Conservation (phyloP, 1,284 basidiomycete species). For the Pseudozyma tsukubaensis region DNA sequence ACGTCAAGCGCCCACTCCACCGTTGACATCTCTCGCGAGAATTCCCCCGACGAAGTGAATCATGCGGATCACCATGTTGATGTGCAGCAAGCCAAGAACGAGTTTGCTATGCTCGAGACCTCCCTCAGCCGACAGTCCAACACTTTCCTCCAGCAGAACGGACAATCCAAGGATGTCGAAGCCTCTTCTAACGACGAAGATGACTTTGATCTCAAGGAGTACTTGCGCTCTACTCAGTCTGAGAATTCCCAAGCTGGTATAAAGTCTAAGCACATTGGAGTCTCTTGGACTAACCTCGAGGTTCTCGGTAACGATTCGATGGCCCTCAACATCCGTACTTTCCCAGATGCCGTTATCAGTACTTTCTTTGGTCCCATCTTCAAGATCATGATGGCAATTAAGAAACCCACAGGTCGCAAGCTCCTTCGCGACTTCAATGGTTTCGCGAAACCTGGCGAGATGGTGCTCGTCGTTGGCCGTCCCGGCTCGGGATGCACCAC, state of each 20-base stretch:
- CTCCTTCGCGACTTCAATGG: constrained; percentile 52
- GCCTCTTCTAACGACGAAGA: constrained; percentile 57
- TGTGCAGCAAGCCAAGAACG: constrained; percentile 26
- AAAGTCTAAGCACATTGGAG: constrained; percentile 54
- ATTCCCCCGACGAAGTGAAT: neutral
- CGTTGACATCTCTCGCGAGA: constrained; percentile 18
- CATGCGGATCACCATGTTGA: constrained; percentile 21
- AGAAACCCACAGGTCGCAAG: constrained; percentile 22
- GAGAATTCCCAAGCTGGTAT: constrained; percentile 71
- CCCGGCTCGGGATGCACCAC: constrained; percentile 76
- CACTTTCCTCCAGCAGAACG: constrained; percentile 16
- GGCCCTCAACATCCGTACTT: constrained; percentile 55
- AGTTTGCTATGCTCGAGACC: constrained; percentile 32
- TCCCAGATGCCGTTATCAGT: constrained; percentile 67
- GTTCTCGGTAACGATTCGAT: constrained; percentile 53
- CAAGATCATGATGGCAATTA: constrained; percentile 44
- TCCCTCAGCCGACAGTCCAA: constrained; percentile 33
- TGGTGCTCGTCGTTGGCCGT: constrained; percentile 73
- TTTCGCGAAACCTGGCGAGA: constrained; percentile 74
- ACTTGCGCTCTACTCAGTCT: constrained; percentile 76
- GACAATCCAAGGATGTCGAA: constrained; percentile 26
- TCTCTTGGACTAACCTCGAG: constrained; percentile 53
- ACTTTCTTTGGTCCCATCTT: constrained; percentile 63
- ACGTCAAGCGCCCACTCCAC: constrained; percentile 10
- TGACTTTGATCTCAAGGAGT: constrained; percentile 79